Evolutionary conservation across 2,329 filamentous ascomycete genomes (phyloP), one percentile per base, ranked within the genome.

Genomic region (Hypomyces rosellus): DNA sequence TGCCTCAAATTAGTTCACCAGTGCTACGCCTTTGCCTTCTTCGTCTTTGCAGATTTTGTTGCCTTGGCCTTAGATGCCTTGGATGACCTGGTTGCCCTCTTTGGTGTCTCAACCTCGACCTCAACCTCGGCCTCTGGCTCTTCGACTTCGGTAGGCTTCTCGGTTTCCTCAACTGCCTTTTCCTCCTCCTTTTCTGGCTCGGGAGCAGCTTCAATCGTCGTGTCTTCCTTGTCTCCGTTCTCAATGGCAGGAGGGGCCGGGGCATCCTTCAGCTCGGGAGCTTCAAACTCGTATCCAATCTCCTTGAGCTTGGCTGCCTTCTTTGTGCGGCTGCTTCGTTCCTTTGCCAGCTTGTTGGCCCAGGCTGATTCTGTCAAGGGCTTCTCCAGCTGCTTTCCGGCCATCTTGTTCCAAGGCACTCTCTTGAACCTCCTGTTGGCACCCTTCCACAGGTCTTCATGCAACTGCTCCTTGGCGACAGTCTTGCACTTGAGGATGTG

Each of bases 401-500:
- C 87, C 66, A 97, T 86, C 72, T 88, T 88, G 71, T 90, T 93
- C 77, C 88, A 86, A 16, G 93, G 92, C 12, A 92, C 83, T 55
- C 79, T 78, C 77, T 95, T 95, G 78, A 93, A 96, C 50, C 91
- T 86, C 62, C 82, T 84, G 69, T 95, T 92, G 62, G 90, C 89
- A 36, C 90, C 90, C 72, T 93, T 90, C 82, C 90, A 97, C 48
- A 96, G 74, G 54, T 89, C 78, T 20, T 84, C 78, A 65, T 95
- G 89, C 40, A 96, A 74, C 64, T 91, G 84, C 54, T 88, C 88
- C 51, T 82, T 74, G 4, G 88, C 82, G 4, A 96, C 80, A 20
- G 84, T 74, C 65, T 89, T 88, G 70, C 91, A 92, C 70, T 95
- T 92, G 59, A 99, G 76, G 55, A 97, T 87, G 67, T 96, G 92